Evolutionary conservation across 202 grass and related monocot species (phyloP), one percentile per base, ranked within the genome.

Genomic region (Saccharum hybrid): DNA sequence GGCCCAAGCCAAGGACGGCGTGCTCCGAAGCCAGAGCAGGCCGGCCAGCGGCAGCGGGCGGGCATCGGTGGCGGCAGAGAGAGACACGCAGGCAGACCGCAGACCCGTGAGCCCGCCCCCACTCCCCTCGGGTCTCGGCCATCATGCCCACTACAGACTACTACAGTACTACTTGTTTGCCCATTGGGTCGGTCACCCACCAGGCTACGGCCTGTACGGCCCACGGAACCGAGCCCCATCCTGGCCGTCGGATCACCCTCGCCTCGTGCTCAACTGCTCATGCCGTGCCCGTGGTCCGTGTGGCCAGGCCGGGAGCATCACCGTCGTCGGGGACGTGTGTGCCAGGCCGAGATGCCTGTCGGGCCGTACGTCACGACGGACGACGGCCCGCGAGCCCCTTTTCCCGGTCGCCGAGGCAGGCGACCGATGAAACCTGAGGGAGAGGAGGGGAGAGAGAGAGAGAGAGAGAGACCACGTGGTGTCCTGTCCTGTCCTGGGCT

Each of bases 151-250:
- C 48, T 51, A 41, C 40, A 41, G 40, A 26, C 26, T 26, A 26
- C 26, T 41, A 41, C 12, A 26, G 26, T 51, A 26, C 26, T 26
- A 15, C 4, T 18, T n/a, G 21, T 21, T 21, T 22, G 8, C 8
- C 3, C 6, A 18, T 34, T 31, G 3, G 43, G 2, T 26, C 80
- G 16, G 60, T 63, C 23, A 59, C 15, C 43, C 6, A 66, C 23
- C 66, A 78, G 26, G 46, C 74, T 78, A 83, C 75, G 81, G 81
- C 75, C 81, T 71, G 71, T 85, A 78, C 83, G 87, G 83, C 83
- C 83, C 83, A 78, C 73, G 2, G 3, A 15, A 4, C 30, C 19
- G 37, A 37, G 3, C 49, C n/a, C 33, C 52, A 16, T 8, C 39
- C 62, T 5, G 21, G 8, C 82, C 73, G 73, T 59, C 30, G 0